These are phyloP conservation scores for Brassica cretica DNA, from an alignment of 345 rosid species.

Conservation along the genomic window DNA sequence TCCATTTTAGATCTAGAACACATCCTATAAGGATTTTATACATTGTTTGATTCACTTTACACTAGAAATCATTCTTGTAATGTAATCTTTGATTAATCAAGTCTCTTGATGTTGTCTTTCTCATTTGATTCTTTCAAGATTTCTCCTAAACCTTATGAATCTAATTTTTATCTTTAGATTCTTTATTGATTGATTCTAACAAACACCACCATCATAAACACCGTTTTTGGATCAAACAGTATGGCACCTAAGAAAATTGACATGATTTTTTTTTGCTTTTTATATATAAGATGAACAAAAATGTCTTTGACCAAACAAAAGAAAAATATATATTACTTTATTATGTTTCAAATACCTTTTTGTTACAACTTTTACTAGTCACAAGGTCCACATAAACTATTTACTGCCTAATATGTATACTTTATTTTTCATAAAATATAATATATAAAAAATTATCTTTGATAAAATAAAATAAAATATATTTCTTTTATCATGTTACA, in stretches of 20 bases:
- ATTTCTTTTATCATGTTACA: neutral
- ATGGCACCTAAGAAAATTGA: constrained; percentile 16
- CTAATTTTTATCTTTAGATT: no score
- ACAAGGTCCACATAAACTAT: neutral
- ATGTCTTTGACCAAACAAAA: neutral
- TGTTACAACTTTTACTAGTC: neutral
- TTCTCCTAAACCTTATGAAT: no score
- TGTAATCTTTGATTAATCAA: no score
- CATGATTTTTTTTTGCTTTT: neutral
- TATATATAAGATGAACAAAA: neutral
- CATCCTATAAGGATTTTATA: no score
- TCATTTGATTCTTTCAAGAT: no score
- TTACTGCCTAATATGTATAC: neutral
- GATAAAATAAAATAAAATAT: neutral
- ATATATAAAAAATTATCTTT: neutral
- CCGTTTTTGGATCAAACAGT: neutral
- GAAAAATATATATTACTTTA: neutral
- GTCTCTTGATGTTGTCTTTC: no score
- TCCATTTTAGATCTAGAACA: no score
- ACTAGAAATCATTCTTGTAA: no score
- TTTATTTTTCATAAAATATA: neutral
- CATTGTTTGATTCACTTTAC: no score
- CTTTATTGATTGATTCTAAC: no score
- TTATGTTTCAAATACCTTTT: neutral
- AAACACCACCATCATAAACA: no score